Percentiles rank a stretch among this genome's conserved stretches.
These are phyloP conservation scores for Ceraceosorus bombacis DNA, from an alignment of 1,284 basidiomycete species.

Conservation along the genomic window DNA sequence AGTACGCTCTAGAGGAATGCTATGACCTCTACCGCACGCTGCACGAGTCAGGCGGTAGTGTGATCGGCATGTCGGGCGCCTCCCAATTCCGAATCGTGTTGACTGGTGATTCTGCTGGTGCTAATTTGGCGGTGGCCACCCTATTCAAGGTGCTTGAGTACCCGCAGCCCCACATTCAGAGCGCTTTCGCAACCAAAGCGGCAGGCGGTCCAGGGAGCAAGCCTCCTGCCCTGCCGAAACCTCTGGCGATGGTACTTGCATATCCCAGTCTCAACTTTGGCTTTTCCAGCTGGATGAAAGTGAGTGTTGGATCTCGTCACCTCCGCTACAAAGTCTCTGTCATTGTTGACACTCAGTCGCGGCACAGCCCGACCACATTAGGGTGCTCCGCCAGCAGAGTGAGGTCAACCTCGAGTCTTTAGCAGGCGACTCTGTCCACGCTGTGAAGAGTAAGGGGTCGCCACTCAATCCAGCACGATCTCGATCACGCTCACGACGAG, in stretches of 20 bases:
- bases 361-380: slow-evolving; percentile 61
- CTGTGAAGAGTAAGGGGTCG: slow-evolving; percentile 9
- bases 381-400: slow-evolving; percentile 61
- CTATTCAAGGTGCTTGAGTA: slow-evolving; percentile 40
- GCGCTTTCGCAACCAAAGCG: slow-evolving; percentile 23
- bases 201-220: slow-evolving; percentile 5
- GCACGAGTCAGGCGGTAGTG: slow-evolving; percentile 67
- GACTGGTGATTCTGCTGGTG: slow-evolving; percentile 38
- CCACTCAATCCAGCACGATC: slow-evolving; percentile 1
- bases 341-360: neutral
- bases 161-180: slow-evolving; percentile 33
- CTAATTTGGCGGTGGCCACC: slow-evolving; percentile 32
- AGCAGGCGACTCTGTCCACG: slow-evolving; percentile 15
- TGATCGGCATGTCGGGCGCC: slow-evolving; percentile 64
- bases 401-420: slow-evolving; percentile 33
- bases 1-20: slow-evolving; percentile 11
- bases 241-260: slow-evolving; percentile 72
- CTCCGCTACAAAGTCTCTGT: neutral
- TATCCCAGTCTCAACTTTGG: slow-evolving; percentile 78
- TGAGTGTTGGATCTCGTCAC: neutral
- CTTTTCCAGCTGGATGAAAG: slow-evolving; percentile 83
- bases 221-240: slow-evolving; percentile 53
- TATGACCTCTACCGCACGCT: slow-evolving; percentile 63
- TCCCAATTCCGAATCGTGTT: slow-evolving; percentile 31
- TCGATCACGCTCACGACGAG: neutral